Base-by-base conservation (phyloP, 2,329 filamentous ascomycete species). In the Pseudodiploospora longispora region DNA sequence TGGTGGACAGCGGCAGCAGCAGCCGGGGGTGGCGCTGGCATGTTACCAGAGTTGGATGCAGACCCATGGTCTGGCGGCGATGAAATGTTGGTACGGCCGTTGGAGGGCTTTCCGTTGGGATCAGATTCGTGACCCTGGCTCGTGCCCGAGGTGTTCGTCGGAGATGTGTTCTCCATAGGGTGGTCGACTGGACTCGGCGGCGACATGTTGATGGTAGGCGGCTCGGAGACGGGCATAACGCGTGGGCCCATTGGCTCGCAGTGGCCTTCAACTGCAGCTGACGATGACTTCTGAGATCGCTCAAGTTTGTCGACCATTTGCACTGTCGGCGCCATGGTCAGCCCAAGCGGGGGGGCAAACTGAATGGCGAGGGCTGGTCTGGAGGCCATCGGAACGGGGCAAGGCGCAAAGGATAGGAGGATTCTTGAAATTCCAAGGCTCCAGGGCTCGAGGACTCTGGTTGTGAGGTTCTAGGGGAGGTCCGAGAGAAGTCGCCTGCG, bases 1-100 rank as follows among this genome's bases (percentile, higher is more conserved):
- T 95, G 90, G 60, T 95, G 88, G 42, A 90, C 83, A 39, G 84
- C 84, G 5, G 85, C 80, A 1, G 82, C 81, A 19, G 83, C 82
- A n/a, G 72, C 67, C 3, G 71, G 66, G 19, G 66, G 63, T 10
- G 73, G 74, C 27, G 74, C 72, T 31, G 73, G 65, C 73, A 77
- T 76, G 36, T 63, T 65, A 41, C 59, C 63, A 41, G 63, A 64
- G 43, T 55, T 59, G 31, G 44, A 46, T 10, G 38, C 40, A 36
- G 47, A 44, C 36, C 33, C 51, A 34, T 64, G 61, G n/a, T 76
- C 70, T 46, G 61, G 62, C n/a, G 54, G 61, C 6, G 65, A 57
- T 27, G 63, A 52, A 35, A 61, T 59, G 52, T 64, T 69, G 43
- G 60, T 59, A 34, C 61, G 64, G 49, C 62, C 54, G 60, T 41